A percentile compares a stretch with the other conserved stretches of the same genome.
Conservation (phyloP, 192 early-diverging fungal species). For the Gonapodya prolifera region DNA sequence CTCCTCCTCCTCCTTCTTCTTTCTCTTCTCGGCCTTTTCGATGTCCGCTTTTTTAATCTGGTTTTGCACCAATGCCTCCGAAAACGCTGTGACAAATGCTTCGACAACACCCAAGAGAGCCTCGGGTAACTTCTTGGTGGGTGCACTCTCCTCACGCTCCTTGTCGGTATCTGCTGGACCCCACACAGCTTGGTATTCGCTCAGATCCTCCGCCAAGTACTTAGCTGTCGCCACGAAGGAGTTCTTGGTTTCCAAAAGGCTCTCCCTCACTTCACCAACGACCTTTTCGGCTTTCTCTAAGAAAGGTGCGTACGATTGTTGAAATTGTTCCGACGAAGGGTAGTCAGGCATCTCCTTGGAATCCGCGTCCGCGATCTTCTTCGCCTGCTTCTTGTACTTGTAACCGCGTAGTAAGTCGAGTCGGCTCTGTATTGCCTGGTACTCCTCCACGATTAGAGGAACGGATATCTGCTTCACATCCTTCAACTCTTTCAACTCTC, state of each 20-base stretch:
- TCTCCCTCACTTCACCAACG: background rate
- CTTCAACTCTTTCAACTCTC: background rate
- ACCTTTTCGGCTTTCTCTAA: background rate
- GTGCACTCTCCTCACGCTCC: background rate
- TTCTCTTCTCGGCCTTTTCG: background rate
- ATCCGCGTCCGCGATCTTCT: background rate
- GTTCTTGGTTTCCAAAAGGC: background rate
- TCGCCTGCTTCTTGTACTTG: background rate
- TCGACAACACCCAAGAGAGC: background rate
- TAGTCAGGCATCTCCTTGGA: background rate
- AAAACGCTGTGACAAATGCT: background rate
- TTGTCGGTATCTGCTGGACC: background rate
- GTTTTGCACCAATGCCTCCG: background rate
- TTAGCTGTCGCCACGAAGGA: background rate
- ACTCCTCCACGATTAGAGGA: background rate
- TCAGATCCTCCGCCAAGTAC: background rate
- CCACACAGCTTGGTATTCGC: background rate
- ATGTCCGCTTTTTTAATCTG: background rate
- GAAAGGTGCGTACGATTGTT: background rate
- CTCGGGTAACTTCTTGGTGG: background rate
- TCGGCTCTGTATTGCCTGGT: background rate
- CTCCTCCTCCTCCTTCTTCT: background rate
- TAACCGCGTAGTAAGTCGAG: background rate
- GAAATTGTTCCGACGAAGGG: background rate
- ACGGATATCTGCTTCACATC: background rate